Evolutionary conservation across 2,329 filamentous ascomycete species (phyloP).

Genomic region (Colletotrichum liaoningense): DNA sequence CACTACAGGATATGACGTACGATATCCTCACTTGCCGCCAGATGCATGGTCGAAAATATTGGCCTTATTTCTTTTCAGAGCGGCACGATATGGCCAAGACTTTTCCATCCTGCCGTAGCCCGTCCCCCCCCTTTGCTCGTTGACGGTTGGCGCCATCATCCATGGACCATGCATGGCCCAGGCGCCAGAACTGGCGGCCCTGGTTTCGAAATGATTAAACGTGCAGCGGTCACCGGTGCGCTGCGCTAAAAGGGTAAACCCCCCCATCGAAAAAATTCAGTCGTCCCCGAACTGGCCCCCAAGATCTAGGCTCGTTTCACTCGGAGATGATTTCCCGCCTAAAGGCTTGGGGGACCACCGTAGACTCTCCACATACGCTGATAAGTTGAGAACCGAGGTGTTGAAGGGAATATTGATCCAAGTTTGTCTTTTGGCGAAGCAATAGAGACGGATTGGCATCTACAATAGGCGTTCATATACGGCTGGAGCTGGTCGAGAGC

Average conservation of each 20-base stretch:
- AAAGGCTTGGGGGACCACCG: neutral
- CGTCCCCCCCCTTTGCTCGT: neutral
- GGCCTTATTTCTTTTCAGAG: constrained; percentile 10
- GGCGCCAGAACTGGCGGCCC: neutral
- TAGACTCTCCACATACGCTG: constrained; percentile 13
- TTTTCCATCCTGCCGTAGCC: neutral
- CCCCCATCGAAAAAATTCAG: neutral
- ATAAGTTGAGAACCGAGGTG: constrained; percentile 4
- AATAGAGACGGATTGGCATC: neutral
- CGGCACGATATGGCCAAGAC: constrained; percentile 12
- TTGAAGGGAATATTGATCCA: neutral
- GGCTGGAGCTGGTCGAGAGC: neutral
- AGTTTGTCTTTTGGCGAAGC: neutral
- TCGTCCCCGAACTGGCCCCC: neutral
- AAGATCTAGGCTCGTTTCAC: constrained; percentile 30
- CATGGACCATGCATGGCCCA: neutral
- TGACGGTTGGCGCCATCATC: constrained; percentile 16
- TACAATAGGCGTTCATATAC: neutral
- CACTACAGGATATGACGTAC: constrained; percentile 5
- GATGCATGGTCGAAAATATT: constrained; percentile 9
- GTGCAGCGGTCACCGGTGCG: constrained; percentile 1
- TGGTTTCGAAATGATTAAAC: constrained; percentile 32
- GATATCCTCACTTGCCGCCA: neutral
- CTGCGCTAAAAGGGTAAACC: neutral
- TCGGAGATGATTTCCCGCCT: constrained; percentile 28